Evolutionary conservation across 495 filamentous ascomycete species (phyloP).

Genomic region (Tuber calosporum): DNA sequence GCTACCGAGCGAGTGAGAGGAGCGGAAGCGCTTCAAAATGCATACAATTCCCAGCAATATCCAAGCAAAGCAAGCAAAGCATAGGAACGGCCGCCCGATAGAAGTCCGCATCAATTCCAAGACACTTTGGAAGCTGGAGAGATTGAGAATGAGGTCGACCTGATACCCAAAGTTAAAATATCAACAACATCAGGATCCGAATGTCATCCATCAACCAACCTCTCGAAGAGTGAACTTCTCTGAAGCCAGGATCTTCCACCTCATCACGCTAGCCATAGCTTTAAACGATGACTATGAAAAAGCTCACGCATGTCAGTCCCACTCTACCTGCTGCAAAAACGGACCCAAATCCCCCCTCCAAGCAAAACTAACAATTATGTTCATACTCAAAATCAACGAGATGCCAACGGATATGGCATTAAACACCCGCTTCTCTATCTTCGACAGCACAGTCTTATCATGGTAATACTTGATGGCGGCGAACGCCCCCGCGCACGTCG

Average conservation of each 20-base stretch:
- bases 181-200: neutral
- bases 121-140: constrained; percentile 36
- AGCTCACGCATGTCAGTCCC: constrained; percentile 5
- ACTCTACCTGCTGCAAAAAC: neutral
- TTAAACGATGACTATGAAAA: constrained; percentile 35
- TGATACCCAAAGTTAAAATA: constrained; percentile 10
- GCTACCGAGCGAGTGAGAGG: neutral
- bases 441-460: constrained; percentile 12
- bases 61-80: constrained; percentile 23
- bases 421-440: constrained; percentile 28
- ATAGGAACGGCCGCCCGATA: neutral
- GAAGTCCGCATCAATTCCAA: constrained; percentile 23
- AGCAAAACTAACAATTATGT: constrained; percentile 24
- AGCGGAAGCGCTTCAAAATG: neutral
- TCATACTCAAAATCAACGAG: constrained; percentile 36
- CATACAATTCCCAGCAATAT: constrained; percentile 30
- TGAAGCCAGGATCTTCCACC: constrained; percentile 33
- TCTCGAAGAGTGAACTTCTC: constrained; percentile 27
- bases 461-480: constrained; percentile 18
- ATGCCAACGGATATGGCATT: constrained; percentile 35
- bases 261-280: constrained; percentile 33
- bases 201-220: constrained; percentile 6
- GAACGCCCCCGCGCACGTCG: constrained; percentile 14
- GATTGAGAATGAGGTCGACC: constrained; percentile 35
- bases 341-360: neutral